Percentiles rank a stretch among this genome's conserved stretches.
These are phyloP conservation scores for Vigna angularis DNA, from an alignment of 306 rosid genomes.

Conservation along the genomic window DNA sequence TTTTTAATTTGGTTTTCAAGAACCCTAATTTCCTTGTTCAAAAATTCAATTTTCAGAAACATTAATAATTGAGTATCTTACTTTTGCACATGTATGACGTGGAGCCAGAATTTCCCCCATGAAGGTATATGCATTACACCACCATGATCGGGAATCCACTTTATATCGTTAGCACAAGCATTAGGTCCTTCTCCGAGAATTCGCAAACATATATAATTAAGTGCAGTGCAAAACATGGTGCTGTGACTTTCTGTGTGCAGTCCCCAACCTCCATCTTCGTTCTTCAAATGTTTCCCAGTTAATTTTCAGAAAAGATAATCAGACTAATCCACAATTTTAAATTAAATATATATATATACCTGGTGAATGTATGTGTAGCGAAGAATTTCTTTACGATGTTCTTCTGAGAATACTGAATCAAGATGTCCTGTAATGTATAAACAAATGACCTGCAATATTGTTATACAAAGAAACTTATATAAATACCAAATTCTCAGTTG, in stretches of 20 bases:
- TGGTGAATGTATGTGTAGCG: not conserved
- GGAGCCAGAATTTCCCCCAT: slow-evolving; percentile 83
- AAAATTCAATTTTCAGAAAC: too few relatives aligned
- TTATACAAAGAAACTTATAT: slow-evolving; percentile 18
- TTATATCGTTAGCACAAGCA: slow-evolving; percentile 61
- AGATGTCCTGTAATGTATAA: not conserved
- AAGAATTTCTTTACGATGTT: too few relatives aligned
- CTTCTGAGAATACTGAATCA: not conserved
- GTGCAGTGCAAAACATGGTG: not conserved
- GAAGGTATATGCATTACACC: slow-evolving; percentile 58
- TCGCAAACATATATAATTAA: not conserved
- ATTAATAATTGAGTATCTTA: not conserved
- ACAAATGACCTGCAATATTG: not conserved
- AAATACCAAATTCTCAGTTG: too few relatives aligned
- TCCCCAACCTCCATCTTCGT: slow-evolving; percentile 60
- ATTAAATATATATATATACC: not conserved
- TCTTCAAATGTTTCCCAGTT: slow-evolving; percentile 35
- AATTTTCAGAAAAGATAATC: not conserved
- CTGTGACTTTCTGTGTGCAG: not conserved
- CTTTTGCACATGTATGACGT: slow-evolving; percentile 64
- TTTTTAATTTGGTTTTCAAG: too few relatives aligned
- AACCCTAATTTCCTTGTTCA: too few relatives aligned
- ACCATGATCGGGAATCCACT: slow-evolving; percentile 74
- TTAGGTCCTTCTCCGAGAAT: slow-evolving; percentile 23
- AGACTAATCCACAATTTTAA: too few relatives aligned